Conservation (phyloP, 2,329 filamentous ascomycete species). For the Neophaeococcomyces aloes region DNA sequence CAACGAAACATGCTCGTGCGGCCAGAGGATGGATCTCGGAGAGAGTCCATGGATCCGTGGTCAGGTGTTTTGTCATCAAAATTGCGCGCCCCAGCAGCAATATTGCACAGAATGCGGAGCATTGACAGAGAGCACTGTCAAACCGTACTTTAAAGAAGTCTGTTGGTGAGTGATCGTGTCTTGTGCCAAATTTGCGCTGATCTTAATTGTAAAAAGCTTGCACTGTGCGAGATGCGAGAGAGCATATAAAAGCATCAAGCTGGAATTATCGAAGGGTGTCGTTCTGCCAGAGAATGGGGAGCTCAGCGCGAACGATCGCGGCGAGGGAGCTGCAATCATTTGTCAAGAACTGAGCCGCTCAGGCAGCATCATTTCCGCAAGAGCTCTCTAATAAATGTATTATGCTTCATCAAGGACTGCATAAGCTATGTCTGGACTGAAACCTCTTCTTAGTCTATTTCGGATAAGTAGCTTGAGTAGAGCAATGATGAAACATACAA, state of each 20-base stretch:
- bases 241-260: neutral
- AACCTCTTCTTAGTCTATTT: too few relatives aligned
- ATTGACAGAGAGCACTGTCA: neutral
- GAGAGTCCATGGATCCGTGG: neutral
- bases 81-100: neutral
- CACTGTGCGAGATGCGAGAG: neutral
- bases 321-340: too few relatives aligned
- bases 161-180: neutral
- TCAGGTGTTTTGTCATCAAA: slow-evolving; percentile 1
- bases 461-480: too few relatives aligned
- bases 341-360: too few relatives aligned
- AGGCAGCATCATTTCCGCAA: too few relatives aligned
- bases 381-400: too few relatives aligned
- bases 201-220: neutral
- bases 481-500: too few relatives aligned
- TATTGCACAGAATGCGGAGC: slow-evolving; percentile 2
- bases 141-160: neutral
- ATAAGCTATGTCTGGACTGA: too few relatives aligned
- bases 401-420: too few relatives aligned
- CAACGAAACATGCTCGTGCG: neutral
- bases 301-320: too few relatives aligned
- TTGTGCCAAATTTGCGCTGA: slow-evolving; percentile 1
- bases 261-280: neutral
- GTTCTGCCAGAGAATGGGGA: too few relatives aligned
- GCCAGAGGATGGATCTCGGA: slow-evolving; percentile 1